Evolutionary conservation across 768 basidiomycete genomes (phyloP).

Genomic region (Xerocomellus intermedius): DNA sequence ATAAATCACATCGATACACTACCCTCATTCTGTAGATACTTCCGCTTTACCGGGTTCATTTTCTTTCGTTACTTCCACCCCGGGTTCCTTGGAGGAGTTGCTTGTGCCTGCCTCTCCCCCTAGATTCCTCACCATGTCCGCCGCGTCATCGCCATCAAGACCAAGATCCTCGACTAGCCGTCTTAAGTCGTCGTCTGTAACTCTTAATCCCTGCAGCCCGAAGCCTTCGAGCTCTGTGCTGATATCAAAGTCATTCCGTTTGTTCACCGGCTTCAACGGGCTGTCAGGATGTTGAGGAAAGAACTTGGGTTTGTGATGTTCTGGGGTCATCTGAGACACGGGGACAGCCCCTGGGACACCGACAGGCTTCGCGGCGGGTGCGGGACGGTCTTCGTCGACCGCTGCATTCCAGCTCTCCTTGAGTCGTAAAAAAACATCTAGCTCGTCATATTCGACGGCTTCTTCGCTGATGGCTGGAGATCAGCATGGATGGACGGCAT

Average conservation of each 20-base stretch:
- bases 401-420: conserved; percentile 65
- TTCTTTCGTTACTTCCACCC: conserved; percentile 6
- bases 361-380: conserved; percentile 56
- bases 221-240: conserved; percentile 66
- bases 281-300: conserved; percentile 44
- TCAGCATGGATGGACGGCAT: conserved; percentile 1
- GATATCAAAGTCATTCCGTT: conserved; percentile 58
- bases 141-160: conserved; percentile 73
- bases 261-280: conserved; percentile 58
- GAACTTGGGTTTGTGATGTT: conserved; percentile 59
- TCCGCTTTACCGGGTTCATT: background rate
- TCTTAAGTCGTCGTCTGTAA: conserved; percentile 71
- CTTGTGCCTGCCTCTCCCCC: conserved; percentile 29
- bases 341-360: conserved; percentile 79
- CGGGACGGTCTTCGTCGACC: conserved; percentile 59
- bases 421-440: conserved; percentile 67
- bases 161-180: conserved; percentile 75
- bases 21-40: conserved; percentile 2
- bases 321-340: conserved; percentile 80
- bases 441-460: conserved; percentile 76
- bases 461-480: conserved; percentile 58
- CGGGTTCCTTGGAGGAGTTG: conserved; percentile 7
- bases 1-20: background rate
- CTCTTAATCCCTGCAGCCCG: conserved; percentile 74
- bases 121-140: conserved; percentile 68